Conservation (phyloP, 768 basidiomycete species). For the Russula brevipes region DNA sequence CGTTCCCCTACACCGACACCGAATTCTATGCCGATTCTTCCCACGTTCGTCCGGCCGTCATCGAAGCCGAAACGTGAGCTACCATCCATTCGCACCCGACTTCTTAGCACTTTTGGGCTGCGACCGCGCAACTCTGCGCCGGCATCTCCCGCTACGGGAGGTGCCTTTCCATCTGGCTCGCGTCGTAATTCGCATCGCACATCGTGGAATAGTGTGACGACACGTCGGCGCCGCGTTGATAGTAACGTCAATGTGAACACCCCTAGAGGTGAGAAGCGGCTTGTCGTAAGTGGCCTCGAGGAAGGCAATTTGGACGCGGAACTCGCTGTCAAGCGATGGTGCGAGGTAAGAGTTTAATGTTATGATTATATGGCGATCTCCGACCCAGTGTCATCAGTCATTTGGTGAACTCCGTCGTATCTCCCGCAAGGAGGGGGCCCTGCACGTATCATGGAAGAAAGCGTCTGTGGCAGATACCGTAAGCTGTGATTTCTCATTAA, state of each 20-base stretch:
- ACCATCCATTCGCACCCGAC: constrained; percentile 22
- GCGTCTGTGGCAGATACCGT: constrained; percentile 25
- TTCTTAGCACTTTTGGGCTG: constrained; percentile 23
- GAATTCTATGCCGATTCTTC: constrained; percentile 17
- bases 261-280: constrained; percentile 16
- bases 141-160: constrained; percentile 7
- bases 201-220: constrained; percentile 18
- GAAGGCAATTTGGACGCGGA: constrained; percentile 21
- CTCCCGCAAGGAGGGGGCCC: constrained; percentile 19
- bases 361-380: background rate
- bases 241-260: constrained; percentile 1
- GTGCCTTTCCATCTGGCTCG: background rate
- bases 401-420: constrained; percentile 25
- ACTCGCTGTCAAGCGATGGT: constrained; percentile 24
- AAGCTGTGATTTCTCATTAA: constrained; percentile 5
- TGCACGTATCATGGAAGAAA: constrained; percentile 24
- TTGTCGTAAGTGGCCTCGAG: constrained; percentile 23
- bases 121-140: constrained; percentile 16
- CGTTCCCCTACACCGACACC: constrained; percentile 18
- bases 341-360: constrained; percentile 19
- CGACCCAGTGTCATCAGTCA: background rate
- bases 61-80: constrained; percentile 13
- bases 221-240: constrained; percentile 16
- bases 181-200: constrained; percentile 15
- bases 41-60: background rate